phyloP scores from a whole-genome alignment of 1,284 basidiomycete genomes.

The Trametes pubescens region DNA sequence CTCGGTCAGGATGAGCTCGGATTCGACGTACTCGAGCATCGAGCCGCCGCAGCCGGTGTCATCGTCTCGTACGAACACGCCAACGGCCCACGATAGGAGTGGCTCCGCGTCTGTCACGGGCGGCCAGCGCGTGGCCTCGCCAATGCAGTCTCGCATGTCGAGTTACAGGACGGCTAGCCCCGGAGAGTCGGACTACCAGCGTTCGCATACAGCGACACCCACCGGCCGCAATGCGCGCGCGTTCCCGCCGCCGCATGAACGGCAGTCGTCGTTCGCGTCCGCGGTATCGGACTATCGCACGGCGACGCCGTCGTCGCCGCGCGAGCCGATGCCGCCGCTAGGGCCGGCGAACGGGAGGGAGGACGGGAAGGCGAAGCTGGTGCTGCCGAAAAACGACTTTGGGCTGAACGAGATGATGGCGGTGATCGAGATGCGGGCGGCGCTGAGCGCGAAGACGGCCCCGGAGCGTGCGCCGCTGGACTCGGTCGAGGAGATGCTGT shows the following conservation, averaged over 20 bases:
- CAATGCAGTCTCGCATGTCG: constrained; percentile 37
- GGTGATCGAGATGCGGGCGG: constrained; percentile 76
- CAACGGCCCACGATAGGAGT: constrained; percentile 36
- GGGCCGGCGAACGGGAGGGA: constrained; percentile 10
- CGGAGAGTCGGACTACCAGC: constrained; percentile 36
- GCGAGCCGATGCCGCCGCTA: constrained; percentile 36
- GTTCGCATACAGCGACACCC: constrained; percentile 38
- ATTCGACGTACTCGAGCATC: constrained; percentile 67
- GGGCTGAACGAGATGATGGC: constrained; percentile 85
- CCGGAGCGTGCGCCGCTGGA: constrained; percentile 54
- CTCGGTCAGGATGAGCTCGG: constrained; percentile 51
- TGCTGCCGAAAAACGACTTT: constrained; percentile 82
- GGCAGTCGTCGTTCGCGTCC: constrained; percentile 70
- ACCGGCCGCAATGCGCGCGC: constrained; percentile 27
- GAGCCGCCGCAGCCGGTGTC: constrained; percentile 39
- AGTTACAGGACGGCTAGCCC: constrained; percentile 43
- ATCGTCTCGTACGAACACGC: constrained; percentile 40
- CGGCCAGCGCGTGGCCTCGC: constrained; percentile 43
- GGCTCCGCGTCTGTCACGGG: constrained; percentile 23
- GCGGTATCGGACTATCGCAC: constrained; percentile 73
- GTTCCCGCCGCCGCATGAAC: constrained; percentile 44
- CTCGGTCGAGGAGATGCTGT: constrained; percentile 75
- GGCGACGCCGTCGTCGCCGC: constrained; percentile 43
- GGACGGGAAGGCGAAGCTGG: constrained; percentile 41
- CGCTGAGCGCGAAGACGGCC: constrained; percentile 43